A percentile compares a stretch with the other conserved stretches of the same genome.
Conservation (phyloP, 176 grass and related monocot genomes). For the Zoysia pacifica region DNA sequence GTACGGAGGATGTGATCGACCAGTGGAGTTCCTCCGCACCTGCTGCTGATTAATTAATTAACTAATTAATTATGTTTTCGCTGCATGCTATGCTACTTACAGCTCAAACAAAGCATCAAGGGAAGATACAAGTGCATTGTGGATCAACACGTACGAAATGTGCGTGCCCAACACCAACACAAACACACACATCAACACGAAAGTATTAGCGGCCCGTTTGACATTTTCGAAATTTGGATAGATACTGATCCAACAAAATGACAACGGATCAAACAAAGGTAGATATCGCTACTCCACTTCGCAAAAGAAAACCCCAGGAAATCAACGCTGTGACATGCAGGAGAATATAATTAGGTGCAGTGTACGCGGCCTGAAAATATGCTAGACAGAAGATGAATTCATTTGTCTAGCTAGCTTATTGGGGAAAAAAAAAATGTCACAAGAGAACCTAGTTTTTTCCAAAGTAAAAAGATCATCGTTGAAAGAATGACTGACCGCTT, state of each 20-base stretch:
- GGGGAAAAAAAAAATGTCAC: too few relatives aligned
- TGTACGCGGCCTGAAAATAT: too few relatives aligned
- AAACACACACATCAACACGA: background rate
- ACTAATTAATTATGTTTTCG: background rate
- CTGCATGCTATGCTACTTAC: background rate
- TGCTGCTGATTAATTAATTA: background rate
- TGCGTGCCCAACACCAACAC: background rate
- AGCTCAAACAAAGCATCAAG: slow-evolving; percentile 3
- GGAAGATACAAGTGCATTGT: background rate
- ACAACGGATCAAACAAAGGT: background rate
- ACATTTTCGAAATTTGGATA: background rate
- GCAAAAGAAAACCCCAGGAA: background rate
- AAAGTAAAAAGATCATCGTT: too few relatives aligned
- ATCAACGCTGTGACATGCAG: background rate
- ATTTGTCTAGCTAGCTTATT: too few relatives aligned
- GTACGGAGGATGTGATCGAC: too few relatives aligned
- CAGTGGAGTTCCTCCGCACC: too few relatives aligned
- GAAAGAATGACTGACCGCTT: too few relatives aligned
- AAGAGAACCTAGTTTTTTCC: too few relatives aligned
- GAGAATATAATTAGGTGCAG: too few relatives aligned
- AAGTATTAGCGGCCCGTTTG: background rate
- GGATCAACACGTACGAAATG: background rate
- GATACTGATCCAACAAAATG: slow-evolving; percentile 6
- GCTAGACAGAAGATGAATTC: too few relatives aligned
- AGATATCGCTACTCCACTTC: background rate